A percentile compares a stretch with the other conserved stretches of the same genome.
phyloP scores from a whole-genome alignment of 495 filamentous ascomycete genomes.

The Talaromyces nanjingensis region DNA sequence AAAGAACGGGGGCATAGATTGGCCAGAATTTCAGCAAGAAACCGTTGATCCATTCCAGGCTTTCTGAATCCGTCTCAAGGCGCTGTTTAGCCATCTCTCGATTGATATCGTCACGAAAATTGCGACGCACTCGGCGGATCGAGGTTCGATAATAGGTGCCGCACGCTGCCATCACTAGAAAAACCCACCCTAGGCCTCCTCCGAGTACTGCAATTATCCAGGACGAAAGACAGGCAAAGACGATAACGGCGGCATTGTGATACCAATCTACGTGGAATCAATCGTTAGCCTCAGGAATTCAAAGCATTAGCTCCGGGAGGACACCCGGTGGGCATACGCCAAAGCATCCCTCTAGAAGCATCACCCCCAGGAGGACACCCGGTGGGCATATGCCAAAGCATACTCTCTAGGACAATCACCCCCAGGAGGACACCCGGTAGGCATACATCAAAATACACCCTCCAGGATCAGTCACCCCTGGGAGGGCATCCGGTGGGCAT shows the following conservation, averaged over 20 bases:
- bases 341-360: no score
- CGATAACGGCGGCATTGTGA: constrained; percentile 86
- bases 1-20: constrained; percentile 91
- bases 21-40: constrained; percentile 99
- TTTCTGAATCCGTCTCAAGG: constrained; percentile 88
- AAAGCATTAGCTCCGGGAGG: no score
- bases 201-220: constrained; percentile 87
- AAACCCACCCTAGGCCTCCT: constrained; percentile 87
- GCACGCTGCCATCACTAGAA: constrained; percentile 85
- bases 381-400: no score
- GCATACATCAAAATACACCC: no score
- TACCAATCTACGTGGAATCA: constrained; percentile 72
- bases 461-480: no score
- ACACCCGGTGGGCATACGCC: no score
- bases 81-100: constrained; percentile 88
- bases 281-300: no score
- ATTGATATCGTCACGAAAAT: constrained; percentile 89
- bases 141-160: constrained; percentile 97
- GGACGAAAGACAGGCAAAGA: constrained; percentile 84
- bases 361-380: no score
- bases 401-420: no score
- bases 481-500: no score
- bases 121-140: constrained; percentile 83
- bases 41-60: constrained; percentile 98
- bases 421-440: no score